A percentile compares a stretch with the other conserved stretches of the same genome.
These are phyloP conservation scores for Dalechampia spathulata DNA, from an alignment of 441 rosid species.

Conservation along the genomic window DNA sequence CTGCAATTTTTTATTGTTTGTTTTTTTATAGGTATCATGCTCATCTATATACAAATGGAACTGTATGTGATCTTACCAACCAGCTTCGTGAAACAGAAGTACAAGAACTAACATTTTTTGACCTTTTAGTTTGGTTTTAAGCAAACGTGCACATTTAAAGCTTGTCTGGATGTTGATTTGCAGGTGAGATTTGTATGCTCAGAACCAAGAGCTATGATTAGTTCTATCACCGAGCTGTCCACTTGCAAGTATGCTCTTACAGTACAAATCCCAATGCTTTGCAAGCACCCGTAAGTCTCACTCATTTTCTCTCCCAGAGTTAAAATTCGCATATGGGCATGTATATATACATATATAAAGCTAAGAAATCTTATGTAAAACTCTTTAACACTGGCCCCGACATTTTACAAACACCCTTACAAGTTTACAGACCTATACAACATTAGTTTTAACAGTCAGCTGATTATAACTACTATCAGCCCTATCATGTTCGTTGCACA, in stretches of 20 bases:
- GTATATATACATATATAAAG: too few species aligned
- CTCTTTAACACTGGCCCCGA: too few species aligned
- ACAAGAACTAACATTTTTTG: conserved; percentile 7
- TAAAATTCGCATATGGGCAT: too few species aligned
- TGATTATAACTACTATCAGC: too few species aligned
- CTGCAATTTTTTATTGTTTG: conserved; percentile 1
- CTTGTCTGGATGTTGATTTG: conserved; percentile 8
- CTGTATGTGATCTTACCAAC: conserved; percentile 79
- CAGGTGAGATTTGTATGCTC: conserved; percentile 96
- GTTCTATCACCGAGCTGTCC: conserved; percentile 86
- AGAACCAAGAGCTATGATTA: conserved; percentile 84
- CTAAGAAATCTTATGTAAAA: too few species aligned
- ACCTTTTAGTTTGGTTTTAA: not conserved
- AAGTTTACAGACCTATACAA: too few species aligned
- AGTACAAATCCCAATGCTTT: conserved; percentile 68
- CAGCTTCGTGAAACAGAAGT: conserved; percentile 90
- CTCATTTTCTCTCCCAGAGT: conserved; percentile 5
- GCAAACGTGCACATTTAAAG: not conserved
- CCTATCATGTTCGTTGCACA: too few species aligned
- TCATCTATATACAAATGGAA: conserved; percentile 79
- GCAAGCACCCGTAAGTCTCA: conserved; percentile 82
- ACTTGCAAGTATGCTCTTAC: conserved; percentile 96
- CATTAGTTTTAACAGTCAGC: too few species aligned
- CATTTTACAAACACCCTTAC: too few species aligned
- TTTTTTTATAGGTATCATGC: conserved; percentile 65